Percentiles rank a stretch among this genome's conserved stretches.
Conservation (phyloP, 148 eudicot genomes). For the Nyssa sinensis region DNA sequence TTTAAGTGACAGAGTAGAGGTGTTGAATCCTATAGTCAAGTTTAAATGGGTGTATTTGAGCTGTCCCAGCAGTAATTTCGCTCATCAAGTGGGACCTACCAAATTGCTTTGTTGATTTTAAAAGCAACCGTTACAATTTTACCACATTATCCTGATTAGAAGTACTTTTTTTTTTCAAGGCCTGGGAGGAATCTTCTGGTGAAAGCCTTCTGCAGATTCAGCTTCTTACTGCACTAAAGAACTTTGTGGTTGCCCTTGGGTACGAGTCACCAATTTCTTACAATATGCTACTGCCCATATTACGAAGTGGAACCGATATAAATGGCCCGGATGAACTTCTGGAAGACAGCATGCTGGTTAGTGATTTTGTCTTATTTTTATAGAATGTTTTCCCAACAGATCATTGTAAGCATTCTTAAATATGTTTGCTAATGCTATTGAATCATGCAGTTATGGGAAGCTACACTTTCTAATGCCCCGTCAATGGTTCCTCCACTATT, state of each 20-base stretch:
- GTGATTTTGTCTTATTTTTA: constrained; percentile 11
- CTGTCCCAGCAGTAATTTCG: not conserved
- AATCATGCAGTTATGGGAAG: constrained; percentile 88
- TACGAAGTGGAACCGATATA: constrained; percentile 66
- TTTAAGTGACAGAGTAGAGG: not conserved
- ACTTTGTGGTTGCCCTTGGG: constrained; percentile 87
- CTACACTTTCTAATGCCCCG: constrained; percentile 88
- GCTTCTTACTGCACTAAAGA: constrained; percentile 84
- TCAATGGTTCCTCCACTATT: constrained; percentile 79
- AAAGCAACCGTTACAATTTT: not conserved
- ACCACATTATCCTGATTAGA: constrained; percentile 3
- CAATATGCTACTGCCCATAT: constrained; percentile 70
- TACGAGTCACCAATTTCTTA: constrained; percentile 84
- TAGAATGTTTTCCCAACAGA: not conserved
- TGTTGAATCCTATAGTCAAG: not conserved
- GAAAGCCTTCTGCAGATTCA: constrained; percentile 98
- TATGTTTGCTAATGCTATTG: constrained; percentile 10
- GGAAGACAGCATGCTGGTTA: constrained; percentile 95
- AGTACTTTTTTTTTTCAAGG: constrained; percentile 36
- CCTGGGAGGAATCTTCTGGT: constrained; percentile 94
- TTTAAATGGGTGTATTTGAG: not conserved
- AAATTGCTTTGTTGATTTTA: not conserved
- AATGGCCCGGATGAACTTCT: constrained; percentile 94
- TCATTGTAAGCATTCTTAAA: not conserved
- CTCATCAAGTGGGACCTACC: not conserved